Evolutionary conservation across 208 protist species (phyloP).

Genomic region (Crithidia sp.): DNA sequence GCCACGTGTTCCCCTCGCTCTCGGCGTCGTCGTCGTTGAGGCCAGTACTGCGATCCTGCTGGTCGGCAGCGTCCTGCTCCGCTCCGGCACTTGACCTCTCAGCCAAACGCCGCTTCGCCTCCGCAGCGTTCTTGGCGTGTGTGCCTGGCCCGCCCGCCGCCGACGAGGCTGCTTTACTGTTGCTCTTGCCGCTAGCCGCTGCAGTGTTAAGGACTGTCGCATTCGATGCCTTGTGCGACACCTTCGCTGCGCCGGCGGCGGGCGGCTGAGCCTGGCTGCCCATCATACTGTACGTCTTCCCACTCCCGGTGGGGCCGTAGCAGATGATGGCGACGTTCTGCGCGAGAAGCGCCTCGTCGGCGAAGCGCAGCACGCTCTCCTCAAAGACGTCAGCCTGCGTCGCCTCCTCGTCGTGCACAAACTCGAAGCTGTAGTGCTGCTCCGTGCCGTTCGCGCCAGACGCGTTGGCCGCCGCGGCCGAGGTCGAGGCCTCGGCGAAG

Average conservation of each 20-base stretch:
- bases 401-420: slow-evolving; percentile 81
- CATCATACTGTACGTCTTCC: slow-evolving; percentile 93
- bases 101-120: neutral
- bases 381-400: slow-evolving; percentile 91
- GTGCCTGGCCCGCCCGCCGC: too few species aligned
- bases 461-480: neutral
- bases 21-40: slow-evolving; percentile 18
- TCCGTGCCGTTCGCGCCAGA: slow-evolving; percentile 34
- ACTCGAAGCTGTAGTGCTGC: slow-evolving; percentile 87
- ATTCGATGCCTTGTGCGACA: neutral
- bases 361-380: slow-evolving; percentile 83
- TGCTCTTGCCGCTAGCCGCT: neutral
- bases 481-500: neutral
- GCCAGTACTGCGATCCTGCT: slow-evolving; percentile 1
- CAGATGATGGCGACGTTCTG: slow-evolving; percentile 87
- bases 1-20: slow-evolving; percentile 14
- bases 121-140: neutral
- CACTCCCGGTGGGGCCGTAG: slow-evolving; percentile 88
- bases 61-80: neutral
- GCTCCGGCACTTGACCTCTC: neutral
- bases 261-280: slow-evolving; percentile 35
- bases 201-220: neutral
- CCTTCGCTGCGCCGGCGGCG: neutral
- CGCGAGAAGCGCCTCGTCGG: slow-evolving; percentile 82
- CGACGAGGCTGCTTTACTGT: too few species aligned